These are phyloP conservation scores for Aureobasidium namibiae DNA, from an alignment of 2,329 filamentous ascomycete genomes.

Conservation along the genomic window DNA sequence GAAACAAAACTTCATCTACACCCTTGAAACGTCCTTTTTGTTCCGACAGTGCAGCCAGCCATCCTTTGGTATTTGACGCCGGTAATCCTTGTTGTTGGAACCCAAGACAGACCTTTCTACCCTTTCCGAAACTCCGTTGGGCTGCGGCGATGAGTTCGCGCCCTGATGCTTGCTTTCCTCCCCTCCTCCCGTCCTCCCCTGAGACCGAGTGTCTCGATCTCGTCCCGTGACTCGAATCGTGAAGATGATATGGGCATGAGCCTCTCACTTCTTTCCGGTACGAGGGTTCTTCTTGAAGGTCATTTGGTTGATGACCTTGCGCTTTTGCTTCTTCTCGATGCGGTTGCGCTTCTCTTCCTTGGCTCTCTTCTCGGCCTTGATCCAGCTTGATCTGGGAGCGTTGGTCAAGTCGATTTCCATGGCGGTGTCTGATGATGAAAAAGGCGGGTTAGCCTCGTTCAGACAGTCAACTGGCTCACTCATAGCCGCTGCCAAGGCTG, in stretches of 20 bases:
- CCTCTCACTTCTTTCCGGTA: conserved; percentile 19
- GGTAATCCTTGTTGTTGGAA: neutral
- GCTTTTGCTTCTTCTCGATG: conserved; percentile 29
- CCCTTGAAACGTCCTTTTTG: neutral
- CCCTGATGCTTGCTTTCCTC: conserved; percentile 1
- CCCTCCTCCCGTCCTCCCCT: neutral
- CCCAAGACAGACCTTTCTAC: conserved; percentile 8
- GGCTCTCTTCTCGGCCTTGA: conserved; percentile 17
- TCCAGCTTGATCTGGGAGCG: conserved; percentile 16
- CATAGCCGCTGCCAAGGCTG: conserved; percentile 16
- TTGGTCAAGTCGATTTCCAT: conserved; percentile 32
- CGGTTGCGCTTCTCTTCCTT: conserved; percentile 25
- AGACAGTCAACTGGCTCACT: conserved; percentile 10
- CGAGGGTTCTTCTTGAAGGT: conserved; percentile 25
- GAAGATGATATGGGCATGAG: neutral
- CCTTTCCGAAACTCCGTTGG: conserved; percentile 4
- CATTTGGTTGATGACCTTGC: conserved; percentile 32
- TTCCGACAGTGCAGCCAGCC: neutral
- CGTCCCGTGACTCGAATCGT: neutral
- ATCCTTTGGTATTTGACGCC: neutral
- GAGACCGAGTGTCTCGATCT: neutral
- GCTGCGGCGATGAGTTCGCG: neutral
- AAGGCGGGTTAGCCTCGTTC: conserved; percentile 13
- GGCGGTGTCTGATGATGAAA: conserved; percentile 20
- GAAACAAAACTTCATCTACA: neutral